These are phyloP conservation scores for Peribolospora kevripleyi DNA, from an alignment of 768 basidiomycete genomes.

Conservation along the genomic window DNA sequence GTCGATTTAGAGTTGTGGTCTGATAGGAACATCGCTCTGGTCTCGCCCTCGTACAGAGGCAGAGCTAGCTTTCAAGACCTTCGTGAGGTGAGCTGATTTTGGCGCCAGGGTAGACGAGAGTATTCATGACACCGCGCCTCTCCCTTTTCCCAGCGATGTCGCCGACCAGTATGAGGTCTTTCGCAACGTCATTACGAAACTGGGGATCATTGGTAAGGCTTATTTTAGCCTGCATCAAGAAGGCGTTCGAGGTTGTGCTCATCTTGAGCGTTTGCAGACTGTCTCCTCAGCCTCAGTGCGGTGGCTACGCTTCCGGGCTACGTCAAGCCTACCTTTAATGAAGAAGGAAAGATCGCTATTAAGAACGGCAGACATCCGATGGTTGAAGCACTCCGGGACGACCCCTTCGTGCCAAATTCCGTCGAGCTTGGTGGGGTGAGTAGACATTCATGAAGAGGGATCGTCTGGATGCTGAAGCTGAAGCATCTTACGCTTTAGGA, in stretches of 20 bases:
- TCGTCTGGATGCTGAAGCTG: too few relatives aligned
- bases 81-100: slow-evolving; percentile 2
- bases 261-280: slow-evolving; percentile 27
- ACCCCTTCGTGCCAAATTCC: slow-evolving; percentile 71
- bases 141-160: slow-evolving; percentile 45
- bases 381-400: slow-evolving; percentile 49
- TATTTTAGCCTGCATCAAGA: not conserved
- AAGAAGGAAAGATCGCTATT: slow-evolving; percentile 40
- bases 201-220: slow-evolving; percentile 35
- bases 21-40: not conserved
- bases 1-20: not conserved
- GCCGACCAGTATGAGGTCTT: slow-evolving; percentile 44
- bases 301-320: slow-evolving; percentile 56
- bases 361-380: slow-evolving; percentile 77
- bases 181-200: slow-evolving; percentile 48
- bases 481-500: too few relatives aligned
- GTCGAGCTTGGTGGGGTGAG: slow-evolving; percentile 34
- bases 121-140: slow-evolving; percentile 29
- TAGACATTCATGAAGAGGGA: too few relatives aligned
- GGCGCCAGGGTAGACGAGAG: too few relatives aligned
- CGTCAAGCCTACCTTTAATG: slow-evolving; percentile 1
- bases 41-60: slow-evolving; percentile 20
- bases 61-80: slow-evolving; percentile 7
- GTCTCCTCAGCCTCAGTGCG: slow-evolving; percentile 56
- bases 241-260: not conserved